Conservation (phyloP, 1,284 basidiomycete genomes). For the Ganoderma lucidum region DNA sequence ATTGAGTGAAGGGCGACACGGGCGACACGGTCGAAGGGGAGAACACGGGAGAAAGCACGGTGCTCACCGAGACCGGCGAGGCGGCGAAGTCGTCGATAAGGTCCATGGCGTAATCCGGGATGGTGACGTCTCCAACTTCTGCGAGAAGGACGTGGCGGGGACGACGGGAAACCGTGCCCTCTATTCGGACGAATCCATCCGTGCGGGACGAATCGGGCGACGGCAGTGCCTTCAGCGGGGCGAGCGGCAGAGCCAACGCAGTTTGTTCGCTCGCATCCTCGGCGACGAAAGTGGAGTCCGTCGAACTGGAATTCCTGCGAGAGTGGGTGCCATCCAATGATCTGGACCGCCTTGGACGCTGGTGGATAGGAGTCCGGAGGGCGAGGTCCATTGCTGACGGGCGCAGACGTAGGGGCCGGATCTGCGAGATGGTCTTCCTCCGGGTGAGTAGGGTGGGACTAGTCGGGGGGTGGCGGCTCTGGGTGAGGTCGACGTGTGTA, state of each 20-base stretch:
- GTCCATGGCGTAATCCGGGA: constrained; percentile 37
- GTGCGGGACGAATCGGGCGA: constrained; percentile 12
- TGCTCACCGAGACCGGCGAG: constrained; percentile 24
- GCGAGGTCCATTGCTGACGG: constrained; percentile 30
- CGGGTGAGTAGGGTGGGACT: constrained; percentile 16
- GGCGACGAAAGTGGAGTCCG: constrained; percentile 27
- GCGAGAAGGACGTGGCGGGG: constrained; percentile 32
- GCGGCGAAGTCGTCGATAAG: constrained; percentile 37
- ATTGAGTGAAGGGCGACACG: neutral
- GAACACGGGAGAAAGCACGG: constrained; percentile 25
- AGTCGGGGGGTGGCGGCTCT: constrained; percentile 9
- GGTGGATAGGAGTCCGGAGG: constrained; percentile 21
- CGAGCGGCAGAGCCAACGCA: constrained; percentile 10
- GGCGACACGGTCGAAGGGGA: neutral
- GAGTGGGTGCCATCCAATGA: constrained; percentile 29
- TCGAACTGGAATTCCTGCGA: constrained; percentile 26
- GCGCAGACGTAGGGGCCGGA: constrained; percentile 35
- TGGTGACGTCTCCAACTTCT: constrained; percentile 28
- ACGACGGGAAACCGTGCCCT: constrained; percentile 25
- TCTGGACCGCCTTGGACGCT: constrained; percentile 17
- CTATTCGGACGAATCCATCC: constrained; percentile 32
- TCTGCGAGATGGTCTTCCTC: constrained; percentile 34
- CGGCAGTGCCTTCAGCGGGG: constrained; percentile 9
- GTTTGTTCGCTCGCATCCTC: constrained; percentile 20
- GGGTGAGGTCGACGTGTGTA: constrained; percentile 31